Conservation (phyloP, 2,329 filamentous ascomycete genomes). For the Clarireedia sp. region DNA sequence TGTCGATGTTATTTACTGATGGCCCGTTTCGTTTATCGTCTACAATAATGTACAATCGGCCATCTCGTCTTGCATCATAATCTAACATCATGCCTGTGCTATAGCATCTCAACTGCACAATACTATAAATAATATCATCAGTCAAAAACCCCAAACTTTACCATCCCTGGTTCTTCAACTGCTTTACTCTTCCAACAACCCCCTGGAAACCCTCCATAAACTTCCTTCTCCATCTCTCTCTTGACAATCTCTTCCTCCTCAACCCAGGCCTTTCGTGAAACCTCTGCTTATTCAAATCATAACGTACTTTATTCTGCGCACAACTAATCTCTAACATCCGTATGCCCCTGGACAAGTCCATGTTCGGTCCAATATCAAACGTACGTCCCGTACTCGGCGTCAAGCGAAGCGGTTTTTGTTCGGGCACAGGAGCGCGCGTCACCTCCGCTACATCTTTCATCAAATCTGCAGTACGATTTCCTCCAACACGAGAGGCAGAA, state of each 20-base stretch:
- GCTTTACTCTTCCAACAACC: constrained; percentile 54
- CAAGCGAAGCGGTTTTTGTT: constrained; percentile 16
- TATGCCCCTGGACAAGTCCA: constrained; percentile 24
- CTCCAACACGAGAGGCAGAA: too few species aligned
- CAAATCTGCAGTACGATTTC: not conserved
- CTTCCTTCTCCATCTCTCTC: constrained; percentile 58
- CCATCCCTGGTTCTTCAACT: constrained; percentile 74
- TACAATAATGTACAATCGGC: constrained; percentile 1
- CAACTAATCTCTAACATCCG: constrained; percentile 35
- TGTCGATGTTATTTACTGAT: not conserved
- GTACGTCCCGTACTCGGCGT: constrained; percentile 23
- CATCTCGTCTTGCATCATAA: not conserved
- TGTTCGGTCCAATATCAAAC: constrained; percentile 13
- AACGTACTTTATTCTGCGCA: constrained; percentile 48
- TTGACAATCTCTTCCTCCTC: constrained; percentile 68
- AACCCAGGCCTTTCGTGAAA: constrained; percentile 70
- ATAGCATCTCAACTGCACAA: too few species aligned
- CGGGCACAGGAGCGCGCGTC: not conserved
- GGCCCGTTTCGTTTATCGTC: not conserved
- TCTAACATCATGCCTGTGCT: not conserved
- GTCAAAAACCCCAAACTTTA: constrained; percentile 32
- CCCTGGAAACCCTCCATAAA: constrained; percentile 64
- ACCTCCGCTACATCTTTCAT: not conserved
- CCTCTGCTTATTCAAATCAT: constrained; percentile 50
- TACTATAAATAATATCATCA: too few species aligned